phyloP scores from a whole-genome alignment of 192 early-diverging fungal genomes.

The Coemansia sp. region DNA sequence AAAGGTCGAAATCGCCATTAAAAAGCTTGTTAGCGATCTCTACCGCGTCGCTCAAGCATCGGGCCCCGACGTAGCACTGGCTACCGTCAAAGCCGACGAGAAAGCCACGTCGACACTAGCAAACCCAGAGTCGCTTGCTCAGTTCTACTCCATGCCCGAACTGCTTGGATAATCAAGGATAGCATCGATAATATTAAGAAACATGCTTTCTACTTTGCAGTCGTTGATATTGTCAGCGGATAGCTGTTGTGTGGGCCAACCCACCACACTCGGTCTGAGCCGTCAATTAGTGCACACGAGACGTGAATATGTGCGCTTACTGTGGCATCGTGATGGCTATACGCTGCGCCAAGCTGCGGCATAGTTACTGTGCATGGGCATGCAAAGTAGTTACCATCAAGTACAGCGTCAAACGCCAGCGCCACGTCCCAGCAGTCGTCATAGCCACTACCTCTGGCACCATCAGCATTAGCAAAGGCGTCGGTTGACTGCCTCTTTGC shows the following conservation, averaged over 20 bases:
- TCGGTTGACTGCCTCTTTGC: neutral
- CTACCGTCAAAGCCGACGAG: conserved; percentile 63
- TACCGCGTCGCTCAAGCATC: conserved; percentile 37
- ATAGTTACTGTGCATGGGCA: conserved; percentile 40
- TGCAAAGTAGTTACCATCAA: conserved; percentile 42
- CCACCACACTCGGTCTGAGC: conserved; percentile 18
- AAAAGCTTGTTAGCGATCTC: conserved; percentile 59
- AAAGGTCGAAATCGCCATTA: conserved; percentile 97
- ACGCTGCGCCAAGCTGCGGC: conserved; percentile 21
- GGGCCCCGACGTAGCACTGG: conserved; percentile 58
- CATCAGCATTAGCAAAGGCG: neutral
- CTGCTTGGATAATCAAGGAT: conserved; percentile 14
- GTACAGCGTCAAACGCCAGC: conserved; percentile 26
- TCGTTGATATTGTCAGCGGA: conserved; percentile 42
- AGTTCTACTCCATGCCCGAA: conserved; percentile 80
- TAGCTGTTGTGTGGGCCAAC: conserved; percentile 46
- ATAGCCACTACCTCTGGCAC: neutral
- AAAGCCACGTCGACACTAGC: conserved; percentile 80
- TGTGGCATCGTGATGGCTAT: conserved; percentile 31
- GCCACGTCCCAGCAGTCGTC: conserved; percentile 18
- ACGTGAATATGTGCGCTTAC: conserved; percentile 29
- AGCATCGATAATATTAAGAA: conserved; percentile 44
- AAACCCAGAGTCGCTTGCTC: conserved; percentile 85
- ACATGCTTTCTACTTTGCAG: conserved; percentile 23
- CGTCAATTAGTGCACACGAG: conserved; percentile 33